phyloP scores from a whole-genome alignment of 768 basidiomycete genomes.

The Phaeotremella fagi region DNA sequence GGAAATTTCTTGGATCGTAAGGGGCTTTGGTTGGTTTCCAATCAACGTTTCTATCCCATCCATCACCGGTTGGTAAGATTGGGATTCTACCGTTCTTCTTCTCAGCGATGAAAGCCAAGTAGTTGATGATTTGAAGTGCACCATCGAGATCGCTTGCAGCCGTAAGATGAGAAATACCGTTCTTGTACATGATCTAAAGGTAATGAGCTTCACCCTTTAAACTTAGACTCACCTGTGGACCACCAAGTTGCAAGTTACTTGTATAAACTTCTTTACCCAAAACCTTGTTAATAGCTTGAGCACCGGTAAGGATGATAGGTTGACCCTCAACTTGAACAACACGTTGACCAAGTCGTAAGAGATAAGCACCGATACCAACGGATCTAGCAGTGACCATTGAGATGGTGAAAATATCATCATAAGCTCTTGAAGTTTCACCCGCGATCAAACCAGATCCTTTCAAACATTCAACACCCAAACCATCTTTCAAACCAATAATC shows the following conservation, averaged over 20 bases:
- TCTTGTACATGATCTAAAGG: constrained; percentile 90
- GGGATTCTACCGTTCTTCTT: constrained; percentile 56
- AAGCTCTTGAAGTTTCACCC: constrained; percentile 95
- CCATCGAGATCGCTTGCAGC: constrained; percentile 94
- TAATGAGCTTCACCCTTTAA: not conserved
- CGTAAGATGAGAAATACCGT: constrained; percentile 94
- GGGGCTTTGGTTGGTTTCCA: constrained; percentile 83
- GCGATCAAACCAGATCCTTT: constrained; percentile 97
- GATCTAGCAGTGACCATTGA: constrained; percentile 97
- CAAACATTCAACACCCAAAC: constrained; percentile 91
- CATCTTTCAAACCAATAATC: constrained; percentile 94
- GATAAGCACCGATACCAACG: constrained; percentile 97
- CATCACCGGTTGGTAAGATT: constrained; percentile 63
- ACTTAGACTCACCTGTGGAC: constrained; percentile 63
- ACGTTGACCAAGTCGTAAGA: constrained; percentile 94
- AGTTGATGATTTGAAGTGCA: constrained; percentile 85
- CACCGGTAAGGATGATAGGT: constrained; percentile 97
- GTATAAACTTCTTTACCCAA: constrained; percentile 98
- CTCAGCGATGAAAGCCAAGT: constrained; percentile 87
- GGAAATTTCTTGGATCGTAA: constrained; percentile 97
- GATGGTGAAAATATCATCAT: constrained; percentile 99
- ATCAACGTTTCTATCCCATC: constrained; percentile 87
- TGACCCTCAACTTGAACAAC: constrained; percentile 99
- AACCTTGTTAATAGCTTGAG: constrained; percentile 94
- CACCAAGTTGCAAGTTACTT: constrained; percentile 95